A percentile compares a stretch with the other conserved stretches of the same genome.
phyloP scores from a whole-genome alignment of 225 moss, liverwort and hornwort species.

The Physcomitrium patens region DNA sequence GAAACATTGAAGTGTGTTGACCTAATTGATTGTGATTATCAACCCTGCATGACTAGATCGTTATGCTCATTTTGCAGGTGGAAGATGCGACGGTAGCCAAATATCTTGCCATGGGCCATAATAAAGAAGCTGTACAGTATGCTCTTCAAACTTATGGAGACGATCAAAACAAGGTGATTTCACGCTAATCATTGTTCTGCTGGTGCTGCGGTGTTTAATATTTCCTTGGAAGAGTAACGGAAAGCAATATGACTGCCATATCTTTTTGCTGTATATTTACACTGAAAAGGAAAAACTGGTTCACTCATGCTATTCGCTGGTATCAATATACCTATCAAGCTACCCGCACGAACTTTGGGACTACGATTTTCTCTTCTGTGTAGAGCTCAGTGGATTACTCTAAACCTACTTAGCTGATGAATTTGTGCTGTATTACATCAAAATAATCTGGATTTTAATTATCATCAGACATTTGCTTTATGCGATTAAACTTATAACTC shows the following conservation, averaged over 20 bases:
- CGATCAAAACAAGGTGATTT: constrained; percentile 73
- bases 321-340: too few relatives aligned
- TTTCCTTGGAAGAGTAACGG: not conserved
- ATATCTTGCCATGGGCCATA: constrained; percentile 85
- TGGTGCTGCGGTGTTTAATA: constrained; percentile 1
- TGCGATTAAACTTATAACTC: not conserved
- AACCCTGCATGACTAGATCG: not conserved
- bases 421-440: not conserved
- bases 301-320: too few relatives aligned
- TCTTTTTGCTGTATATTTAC: not conserved
- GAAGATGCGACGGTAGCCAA: constrained; percentile 81
- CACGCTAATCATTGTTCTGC: not conserved
- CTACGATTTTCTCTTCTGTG: too few relatives aligned
- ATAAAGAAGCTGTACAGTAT: constrained; percentile 77
- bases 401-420: not conserved
- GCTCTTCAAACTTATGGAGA: constrained; percentile 83
- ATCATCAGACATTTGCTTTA: not conserved
- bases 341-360: too few relatives aligned
- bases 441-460: constrained; percentile 16
- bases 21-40: too few relatives aligned
- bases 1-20: too few relatives aligned
- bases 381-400: not conserved
- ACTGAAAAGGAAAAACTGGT: too few relatives aligned
- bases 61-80: constrained; percentile 42
- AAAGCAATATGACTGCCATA: not conserved